phyloP scores from a whole-genome alignment of 2,329 filamentous ascomycete species.

The Diplodia scrobiculata region DNA sequence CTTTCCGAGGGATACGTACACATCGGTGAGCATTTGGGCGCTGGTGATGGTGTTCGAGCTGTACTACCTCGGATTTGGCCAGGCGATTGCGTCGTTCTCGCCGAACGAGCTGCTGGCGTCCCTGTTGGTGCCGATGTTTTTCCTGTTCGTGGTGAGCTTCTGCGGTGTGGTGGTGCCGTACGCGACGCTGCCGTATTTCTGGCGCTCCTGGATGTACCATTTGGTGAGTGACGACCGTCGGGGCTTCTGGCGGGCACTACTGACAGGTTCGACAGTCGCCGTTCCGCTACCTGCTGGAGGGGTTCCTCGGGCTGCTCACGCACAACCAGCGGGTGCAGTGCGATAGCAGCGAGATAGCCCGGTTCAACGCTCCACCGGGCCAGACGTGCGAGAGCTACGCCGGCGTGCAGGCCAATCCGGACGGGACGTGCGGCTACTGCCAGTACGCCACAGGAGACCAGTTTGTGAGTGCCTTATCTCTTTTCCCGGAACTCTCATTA shows the following conservation, averaged over 20 bases:
- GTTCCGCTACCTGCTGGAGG: conserved; percentile 68
- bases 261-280: conserved; percentile 59
- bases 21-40: conserved; percentile 64
- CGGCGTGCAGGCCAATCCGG: conserved; percentile 55
- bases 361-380: conserved; percentile 61
- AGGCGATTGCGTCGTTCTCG: conserved; percentile 66
- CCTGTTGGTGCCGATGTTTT: conserved; percentile 68
- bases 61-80: conserved; percentile 66
- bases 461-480: conserved; percentile 45
- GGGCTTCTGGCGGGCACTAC: conserved; percentile 29
- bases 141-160: conserved; percentile 70
- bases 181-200: conserved; percentile 63
- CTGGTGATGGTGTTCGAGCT: conserved; percentile 67
- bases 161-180: conserved; percentile 76
- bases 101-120: conserved; percentile 69
- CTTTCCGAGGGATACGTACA: conserved; percentile 60
- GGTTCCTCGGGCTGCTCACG: conserved; percentile 59
- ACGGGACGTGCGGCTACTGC: conserved; percentile 66
- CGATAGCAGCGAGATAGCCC: conserved; percentile 58
- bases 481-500: neutral
- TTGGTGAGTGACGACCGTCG: conserved; percentile 21
- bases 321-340: conserved; percentile 61
- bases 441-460: conserved; percentile 63
- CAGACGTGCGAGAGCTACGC: conserved; percentile 64
- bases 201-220: conserved; percentile 54